Evolutionary conservation across 306 rosid genomes (phyloP).

Genomic region (Quercus engelmannii): DNA sequence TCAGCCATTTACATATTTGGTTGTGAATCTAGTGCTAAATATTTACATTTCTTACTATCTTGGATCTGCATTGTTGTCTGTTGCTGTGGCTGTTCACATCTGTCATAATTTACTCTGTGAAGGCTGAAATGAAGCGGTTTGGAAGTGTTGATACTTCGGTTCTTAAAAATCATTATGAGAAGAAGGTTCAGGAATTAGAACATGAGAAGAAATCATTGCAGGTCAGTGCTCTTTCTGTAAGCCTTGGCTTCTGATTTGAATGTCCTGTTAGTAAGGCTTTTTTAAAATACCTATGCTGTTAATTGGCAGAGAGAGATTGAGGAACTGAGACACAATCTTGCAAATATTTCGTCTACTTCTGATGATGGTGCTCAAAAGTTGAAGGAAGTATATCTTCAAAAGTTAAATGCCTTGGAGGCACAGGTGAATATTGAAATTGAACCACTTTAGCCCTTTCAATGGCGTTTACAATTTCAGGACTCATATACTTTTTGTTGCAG

Average conservation of each 20-base stretch:
- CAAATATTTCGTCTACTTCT: conserved; percentile 65
- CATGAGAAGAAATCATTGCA: conserved; percentile 77
- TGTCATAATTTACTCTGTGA: conserved; percentile 18
- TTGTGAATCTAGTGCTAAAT: not conserved
- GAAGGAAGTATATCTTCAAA: conserved; percentile 87
- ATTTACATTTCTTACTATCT: not conserved
- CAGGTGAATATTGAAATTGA: conserved; percentile 52
- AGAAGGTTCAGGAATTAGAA: conserved; percentile 87
- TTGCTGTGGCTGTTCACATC: not conserved
- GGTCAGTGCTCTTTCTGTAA: conserved; percentile 43
- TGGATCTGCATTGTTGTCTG: not conserved
- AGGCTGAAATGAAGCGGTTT: conserved; percentile 95
- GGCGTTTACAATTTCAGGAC: conserved; percentile 11
- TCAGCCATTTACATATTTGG: not conserved
- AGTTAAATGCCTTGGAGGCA: conserved; percentile 76
- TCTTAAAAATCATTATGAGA: conserved; percentile 82
- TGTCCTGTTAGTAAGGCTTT: not conserved
- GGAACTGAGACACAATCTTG: conserved; percentile 55
- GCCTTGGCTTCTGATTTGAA: conserved; percentile 7
- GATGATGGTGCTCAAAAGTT: conserved; percentile 86
- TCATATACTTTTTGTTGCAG: conserved; percentile 44
- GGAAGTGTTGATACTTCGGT: conserved; percentile 55
- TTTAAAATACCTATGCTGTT: not conserved
- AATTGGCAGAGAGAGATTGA: conserved; percentile 77
- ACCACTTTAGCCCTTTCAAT: conserved; percentile 1